phyloP scores from a whole-genome alignment of 2,329 filamentous ascomycete genomes.

The Aspergillus amoenus region DNA sequence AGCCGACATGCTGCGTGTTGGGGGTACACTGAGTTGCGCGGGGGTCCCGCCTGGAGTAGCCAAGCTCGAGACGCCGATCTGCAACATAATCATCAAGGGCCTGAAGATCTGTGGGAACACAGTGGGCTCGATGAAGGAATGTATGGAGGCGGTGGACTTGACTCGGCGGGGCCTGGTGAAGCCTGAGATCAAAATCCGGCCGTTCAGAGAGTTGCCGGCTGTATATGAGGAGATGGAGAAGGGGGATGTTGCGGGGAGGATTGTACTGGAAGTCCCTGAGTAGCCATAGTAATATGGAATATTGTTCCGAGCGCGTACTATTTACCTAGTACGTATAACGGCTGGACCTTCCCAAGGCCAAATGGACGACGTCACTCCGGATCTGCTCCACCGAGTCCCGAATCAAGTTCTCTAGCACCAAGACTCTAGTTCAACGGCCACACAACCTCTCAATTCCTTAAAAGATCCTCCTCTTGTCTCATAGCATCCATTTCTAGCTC shows the following conservation, averaged over 20 bases:
- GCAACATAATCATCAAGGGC: conserved; percentile 48
- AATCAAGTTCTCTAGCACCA: neutral
- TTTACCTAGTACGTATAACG: neutral
- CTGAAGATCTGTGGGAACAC: conserved; percentile 46
- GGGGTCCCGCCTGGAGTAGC: conserved; percentile 44
- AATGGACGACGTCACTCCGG: neutral
- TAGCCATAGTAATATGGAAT: neutral
- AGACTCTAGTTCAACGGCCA: neutral
- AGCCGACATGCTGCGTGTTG: conserved; percentile 46
- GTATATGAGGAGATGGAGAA: conserved; percentile 48
- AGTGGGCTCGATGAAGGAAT: conserved; percentile 47
- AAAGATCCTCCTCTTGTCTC: neutral
- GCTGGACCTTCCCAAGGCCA: neutral
- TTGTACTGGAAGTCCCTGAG: conserved; percentile 33
- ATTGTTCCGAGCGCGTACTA: neutral
- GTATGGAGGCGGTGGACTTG: conserved; percentile 47
- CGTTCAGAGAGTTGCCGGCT: conserved; percentile 42
- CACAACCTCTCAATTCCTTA: neutral
- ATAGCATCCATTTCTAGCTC: neutral
- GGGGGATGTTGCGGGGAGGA: conserved; percentile 43
- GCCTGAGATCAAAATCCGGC: conserved; percentile 42
- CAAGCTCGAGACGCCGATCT: conserved; percentile 42
- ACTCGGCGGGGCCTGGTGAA: conserved; percentile 44
- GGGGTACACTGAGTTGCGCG: conserved; percentile 45
- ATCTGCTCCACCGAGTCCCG: neutral